These are phyloP conservation scores for Draba incana DNA, from an alignment of 345 rosid genomes.

Conservation along the genomic window DNA sequence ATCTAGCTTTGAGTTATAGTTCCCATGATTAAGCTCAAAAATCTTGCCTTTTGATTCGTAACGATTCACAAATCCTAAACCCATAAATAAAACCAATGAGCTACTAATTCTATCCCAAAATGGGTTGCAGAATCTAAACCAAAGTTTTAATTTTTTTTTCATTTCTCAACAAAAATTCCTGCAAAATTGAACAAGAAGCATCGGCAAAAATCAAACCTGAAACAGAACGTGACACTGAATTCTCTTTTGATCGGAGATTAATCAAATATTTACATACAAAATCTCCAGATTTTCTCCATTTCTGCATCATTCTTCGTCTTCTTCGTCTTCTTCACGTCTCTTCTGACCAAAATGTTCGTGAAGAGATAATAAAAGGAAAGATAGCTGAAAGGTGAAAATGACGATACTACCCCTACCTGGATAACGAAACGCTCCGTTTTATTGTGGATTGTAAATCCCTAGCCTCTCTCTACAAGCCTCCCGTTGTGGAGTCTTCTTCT, in stretches of 20 bases:
- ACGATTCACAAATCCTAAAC: slow-evolving; percentile 31
- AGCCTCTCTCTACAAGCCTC: slow-evolving; percentile 33
- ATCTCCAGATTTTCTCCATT: slow-evolving; percentile 49
- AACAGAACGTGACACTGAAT: slow-evolving; percentile 23
- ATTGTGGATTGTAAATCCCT: slow-evolving; percentile 35
- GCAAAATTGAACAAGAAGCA: not conserved
- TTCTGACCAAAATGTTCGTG: slow-evolving; percentile 17
- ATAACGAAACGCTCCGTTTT: slow-evolving; percentile 46
- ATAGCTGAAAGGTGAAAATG: not conserved
- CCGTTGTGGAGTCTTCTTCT: slow-evolving; percentile 3
- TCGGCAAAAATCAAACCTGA: slow-evolving; percentile 37
- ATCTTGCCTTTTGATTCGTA: slow-evolving; percentile 28
- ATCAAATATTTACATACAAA: slow-evolving; percentile 37
- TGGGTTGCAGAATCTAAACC: not conserved
- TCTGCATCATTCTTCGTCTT: slow-evolving; percentile 46
- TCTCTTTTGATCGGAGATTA: slow-evolving; percentile 36
- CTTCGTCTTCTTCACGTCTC: not conserved
- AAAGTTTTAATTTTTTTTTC: not conserved
- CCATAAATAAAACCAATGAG: slow-evolving; percentile 29
- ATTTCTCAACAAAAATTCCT: too few relatives aligned
- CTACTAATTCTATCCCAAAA: not conserved
- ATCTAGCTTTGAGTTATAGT: slow-evolving; percentile 14
- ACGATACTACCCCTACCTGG: slow-evolving; percentile 10
- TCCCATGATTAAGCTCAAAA: slow-evolving; percentile 15
- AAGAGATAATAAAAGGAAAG: not conserved